Percentiles rank a stretch among this genome's conserved stretches.
phyloP scores from a whole-genome alignment of 2,329 filamentous ascomycete species.

The Peltaster fructicola region DNA sequence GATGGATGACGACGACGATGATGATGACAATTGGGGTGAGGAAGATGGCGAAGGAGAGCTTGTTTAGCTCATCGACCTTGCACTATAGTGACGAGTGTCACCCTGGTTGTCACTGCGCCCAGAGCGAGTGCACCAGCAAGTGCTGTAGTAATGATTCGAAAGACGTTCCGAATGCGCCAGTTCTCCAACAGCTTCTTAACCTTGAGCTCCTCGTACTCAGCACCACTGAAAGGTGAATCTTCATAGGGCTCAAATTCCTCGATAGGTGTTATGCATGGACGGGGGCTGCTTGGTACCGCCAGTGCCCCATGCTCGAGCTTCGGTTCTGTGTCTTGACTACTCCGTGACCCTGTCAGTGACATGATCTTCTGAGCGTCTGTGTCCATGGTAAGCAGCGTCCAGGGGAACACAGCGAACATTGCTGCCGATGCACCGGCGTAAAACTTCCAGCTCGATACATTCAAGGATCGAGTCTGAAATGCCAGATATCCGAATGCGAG shows the following conservation, averaged over 20 bases:
- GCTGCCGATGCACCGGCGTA: constrained; percentile 4
- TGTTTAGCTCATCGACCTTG: too few relatives aligned
- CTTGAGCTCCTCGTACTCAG: constrained; percentile 7
- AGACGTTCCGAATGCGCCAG: constrained; percentile 4
- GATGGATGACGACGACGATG: constrained; percentile 46
- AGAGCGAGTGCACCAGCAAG: constrained; percentile 5
- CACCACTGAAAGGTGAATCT: constrained; percentile 5
- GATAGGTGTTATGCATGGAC: constrained; percentile 5
- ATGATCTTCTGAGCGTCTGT: constrained; percentile 4
- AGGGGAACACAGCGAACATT: constrained; percentile 6
- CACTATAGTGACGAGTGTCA: too few relatives aligned
- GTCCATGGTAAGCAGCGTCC: constrained; percentile 5
- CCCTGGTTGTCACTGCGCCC: too few relatives aligned
- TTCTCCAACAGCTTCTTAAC: constrained; percentile 6
- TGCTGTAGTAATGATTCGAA: constrained; percentile 4
- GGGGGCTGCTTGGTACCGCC: constrained; percentile 2
- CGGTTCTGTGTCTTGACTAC: constrained; percentile 1
- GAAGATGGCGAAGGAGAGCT: constrained; percentile 33
- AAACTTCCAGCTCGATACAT: constrained; percentile 5
- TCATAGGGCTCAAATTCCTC: constrained; percentile 9
- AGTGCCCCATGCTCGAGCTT: constrained; percentile 2
- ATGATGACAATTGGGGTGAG: constrained; percentile 31
- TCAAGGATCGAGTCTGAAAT: constrained; percentile 2
- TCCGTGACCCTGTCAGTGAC: constrained; percentile 3
- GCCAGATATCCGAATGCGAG: constrained; percentile 5